Evolutionary conservation across 75 land plant species (phyloP).

Genomic region (Adiantum capillusveneris): DNA sequence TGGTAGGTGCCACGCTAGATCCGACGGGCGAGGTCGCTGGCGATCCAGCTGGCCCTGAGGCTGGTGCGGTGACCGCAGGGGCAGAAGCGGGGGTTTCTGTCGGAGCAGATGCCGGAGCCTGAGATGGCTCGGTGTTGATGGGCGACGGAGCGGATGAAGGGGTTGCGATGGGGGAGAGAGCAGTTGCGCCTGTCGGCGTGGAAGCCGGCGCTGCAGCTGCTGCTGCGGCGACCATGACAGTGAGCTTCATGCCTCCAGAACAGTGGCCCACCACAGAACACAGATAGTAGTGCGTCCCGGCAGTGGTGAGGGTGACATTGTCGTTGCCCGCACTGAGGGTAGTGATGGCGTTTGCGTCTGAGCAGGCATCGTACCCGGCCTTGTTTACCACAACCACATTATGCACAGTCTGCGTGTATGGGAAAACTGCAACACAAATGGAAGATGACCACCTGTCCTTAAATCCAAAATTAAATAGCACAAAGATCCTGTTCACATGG

Average conservation of each 20-base stretch:
- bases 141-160: background rate
- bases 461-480: too few species aligned
- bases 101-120: too few species aligned
- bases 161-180: constrained; percentile 27
- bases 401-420: constrained; percentile 1
- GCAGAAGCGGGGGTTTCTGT: too few species aligned
- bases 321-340: constrained; percentile 18
- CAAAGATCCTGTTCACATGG: too few species aligned
- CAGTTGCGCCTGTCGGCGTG: constrained; percentile 8
- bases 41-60: too few species aligned
- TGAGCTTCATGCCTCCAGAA: constrained; percentile 37
- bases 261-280: constrained; percentile 39
- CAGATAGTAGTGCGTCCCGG: constrained; percentile 49
- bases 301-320: constrained; percentile 24
- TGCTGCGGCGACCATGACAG: constrained; percentile 26
- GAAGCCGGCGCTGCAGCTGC: constrained; percentile 27
- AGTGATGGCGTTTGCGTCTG: background rate
- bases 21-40: too few species aligned
- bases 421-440: constrained; percentile 3
- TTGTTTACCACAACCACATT: background rate
- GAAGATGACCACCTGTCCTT: too few species aligned
- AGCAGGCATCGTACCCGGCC: background rate
- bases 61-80: too few species aligned
- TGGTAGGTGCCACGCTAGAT: too few species aligned
- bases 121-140: too few species aligned